Conservation (phyloP, 331 rosid species). For the Acacia pycnantha region DNA sequence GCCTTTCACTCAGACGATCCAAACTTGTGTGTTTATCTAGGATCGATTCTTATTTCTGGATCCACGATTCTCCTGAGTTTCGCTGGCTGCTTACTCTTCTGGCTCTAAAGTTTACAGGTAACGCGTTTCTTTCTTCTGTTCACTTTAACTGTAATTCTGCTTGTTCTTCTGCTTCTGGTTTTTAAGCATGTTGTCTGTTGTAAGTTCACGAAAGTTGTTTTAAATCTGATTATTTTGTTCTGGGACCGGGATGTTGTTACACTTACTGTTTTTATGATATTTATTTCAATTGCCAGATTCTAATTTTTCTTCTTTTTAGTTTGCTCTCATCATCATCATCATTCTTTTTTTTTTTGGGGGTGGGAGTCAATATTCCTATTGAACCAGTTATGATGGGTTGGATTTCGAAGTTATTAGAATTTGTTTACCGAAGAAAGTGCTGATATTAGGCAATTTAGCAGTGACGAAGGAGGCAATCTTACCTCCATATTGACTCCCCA, state of each 20-base stretch:
- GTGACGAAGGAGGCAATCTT: neutral
- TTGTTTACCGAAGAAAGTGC: neutral
- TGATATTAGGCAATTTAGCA: neutral
- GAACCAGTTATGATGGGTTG: neutral
- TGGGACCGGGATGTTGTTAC: neutral
- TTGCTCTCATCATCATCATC: neutral
- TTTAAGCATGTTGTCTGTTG: neutral
- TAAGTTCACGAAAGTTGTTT: neutral
- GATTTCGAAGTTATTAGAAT: neutral
- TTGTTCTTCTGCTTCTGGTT: neutral
- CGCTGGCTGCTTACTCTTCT: neutral
- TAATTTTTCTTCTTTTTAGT: neutral
- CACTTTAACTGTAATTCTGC: neutral
- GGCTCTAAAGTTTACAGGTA: constrained; percentile 17
- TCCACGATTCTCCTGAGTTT: neutral
- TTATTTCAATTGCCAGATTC: neutral
- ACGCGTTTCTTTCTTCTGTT: neutral
- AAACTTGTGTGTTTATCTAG: neutral
- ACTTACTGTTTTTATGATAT: neutral
- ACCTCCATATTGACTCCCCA: neutral
- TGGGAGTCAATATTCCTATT: neutral
- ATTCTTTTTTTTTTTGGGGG: neutral
- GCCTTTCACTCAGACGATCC: too few species aligned
- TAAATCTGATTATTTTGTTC: neutral
- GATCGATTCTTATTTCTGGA: neutral